A percentile compares a stretch with the other conserved stretches of the same genome.
Evolutionary conservation across 768 basidiomycete genomes (phyloP).

Genomic region (Leccinum uliginosum): DNA sequence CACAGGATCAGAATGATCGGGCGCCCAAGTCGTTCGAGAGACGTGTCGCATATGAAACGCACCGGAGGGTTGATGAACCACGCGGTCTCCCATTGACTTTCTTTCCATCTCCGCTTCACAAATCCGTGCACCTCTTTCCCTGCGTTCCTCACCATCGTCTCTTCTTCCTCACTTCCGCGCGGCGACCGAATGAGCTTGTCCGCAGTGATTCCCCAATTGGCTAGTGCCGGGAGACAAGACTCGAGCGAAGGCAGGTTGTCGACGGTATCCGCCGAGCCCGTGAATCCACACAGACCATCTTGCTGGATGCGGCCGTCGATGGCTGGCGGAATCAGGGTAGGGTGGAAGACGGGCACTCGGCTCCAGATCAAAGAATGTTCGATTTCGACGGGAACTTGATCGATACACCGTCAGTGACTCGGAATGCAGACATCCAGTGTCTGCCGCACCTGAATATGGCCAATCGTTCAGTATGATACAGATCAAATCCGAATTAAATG

Average conservation of each 20-base stretch:
- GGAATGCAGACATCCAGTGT: background rate
- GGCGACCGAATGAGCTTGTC: conserved; percentile 54
- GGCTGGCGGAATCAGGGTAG: conserved; percentile 45
- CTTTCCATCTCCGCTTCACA: conserved; percentile 62
- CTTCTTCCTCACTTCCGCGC: conserved; percentile 50
- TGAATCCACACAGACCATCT: conserved; percentile 83
- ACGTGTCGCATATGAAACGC: conserved; percentile 20
- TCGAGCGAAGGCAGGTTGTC: conserved; percentile 59
- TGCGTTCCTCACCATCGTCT: conserved; percentile 43
- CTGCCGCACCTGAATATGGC: conserved; percentile 72
- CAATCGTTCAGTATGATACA: conserved; percentile 81
- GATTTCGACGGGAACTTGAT: conserved; percentile 59
- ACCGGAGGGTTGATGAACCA: conserved; percentile 93
- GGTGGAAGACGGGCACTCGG: conserved; percentile 64
- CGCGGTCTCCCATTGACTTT: conserved; percentile 80
- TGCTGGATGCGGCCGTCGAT: conserved; percentile 58
- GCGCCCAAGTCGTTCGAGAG: background rate
- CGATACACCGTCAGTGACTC: background rate
- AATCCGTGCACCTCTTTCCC: conserved; percentile 60
- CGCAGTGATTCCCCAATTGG: conserved; percentile 67
- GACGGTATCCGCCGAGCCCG: conserved; percentile 51
- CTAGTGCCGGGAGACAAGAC: conserved; percentile 54
- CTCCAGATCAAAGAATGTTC: conserved; percentile 81
- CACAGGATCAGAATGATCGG: background rate
- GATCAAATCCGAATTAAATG: conserved; percentile 43